Evolutionary conservation across 2,329 filamentous ascomycete genomes (phyloP).

Genomic region (Curvularia hawaiiensis): DNA sequence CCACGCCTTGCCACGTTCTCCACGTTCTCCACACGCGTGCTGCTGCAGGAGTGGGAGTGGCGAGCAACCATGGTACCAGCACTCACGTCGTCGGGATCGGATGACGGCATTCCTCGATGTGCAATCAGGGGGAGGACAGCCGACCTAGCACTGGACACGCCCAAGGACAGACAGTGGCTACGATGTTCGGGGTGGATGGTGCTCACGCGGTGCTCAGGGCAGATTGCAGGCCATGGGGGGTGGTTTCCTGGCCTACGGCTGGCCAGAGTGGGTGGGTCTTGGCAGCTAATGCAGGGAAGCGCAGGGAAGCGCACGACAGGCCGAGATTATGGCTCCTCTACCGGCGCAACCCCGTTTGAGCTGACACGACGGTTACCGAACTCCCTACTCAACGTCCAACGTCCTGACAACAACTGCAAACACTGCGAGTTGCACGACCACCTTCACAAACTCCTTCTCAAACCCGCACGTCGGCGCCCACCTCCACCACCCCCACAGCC

Average conservation of each 20-base stretch:
- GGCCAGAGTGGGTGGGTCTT: constrained; percentile 17
- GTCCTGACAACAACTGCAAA: constrained; percentile 9
- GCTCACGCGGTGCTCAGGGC: background rate
- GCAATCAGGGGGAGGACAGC: too few relatives aligned
- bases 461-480: background rate
- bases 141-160: background rate
- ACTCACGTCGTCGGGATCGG: background rate
- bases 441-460: background rate
- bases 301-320: constrained; percentile 5
- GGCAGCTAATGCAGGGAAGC: constrained; percentile 26
- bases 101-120: background rate
- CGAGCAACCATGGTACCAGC: background rate
- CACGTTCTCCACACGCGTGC: background rate
- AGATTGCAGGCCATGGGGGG: constrained; percentile 7
- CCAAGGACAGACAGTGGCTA: background rate
- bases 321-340: constrained; percentile 25
- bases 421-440: constrained; percentile 12
- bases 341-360: constrained; percentile 16
- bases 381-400: constrained; percentile 14
- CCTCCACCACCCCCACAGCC: constrained; percentile 16
- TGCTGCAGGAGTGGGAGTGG: background rate
- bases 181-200: background rate
- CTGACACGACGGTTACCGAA: constrained; percentile 6
- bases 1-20: constrained; percentile 5
- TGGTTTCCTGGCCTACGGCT: constrained; percentile 28